Evolutionary conservation across 2,329 filamentous ascomycete genomes (phyloP).

Genomic region (Diplodia seriata): DNA sequence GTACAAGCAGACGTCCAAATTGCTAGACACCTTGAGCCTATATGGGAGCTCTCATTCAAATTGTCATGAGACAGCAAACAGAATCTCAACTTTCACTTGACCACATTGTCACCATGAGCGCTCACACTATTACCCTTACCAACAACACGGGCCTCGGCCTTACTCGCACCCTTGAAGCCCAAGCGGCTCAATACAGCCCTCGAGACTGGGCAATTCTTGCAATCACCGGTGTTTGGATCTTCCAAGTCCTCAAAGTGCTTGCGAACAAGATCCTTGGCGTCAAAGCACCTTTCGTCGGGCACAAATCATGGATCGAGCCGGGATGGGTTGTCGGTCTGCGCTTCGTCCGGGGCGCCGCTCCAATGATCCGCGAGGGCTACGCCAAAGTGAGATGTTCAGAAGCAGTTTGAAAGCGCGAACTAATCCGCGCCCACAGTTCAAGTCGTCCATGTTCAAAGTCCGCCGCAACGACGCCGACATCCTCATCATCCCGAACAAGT

Average conservation of each 20-base stretch:
- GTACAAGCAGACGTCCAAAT: not conserved
- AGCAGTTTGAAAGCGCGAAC: too few relatives aligned
- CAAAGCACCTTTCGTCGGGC: too few relatives aligned
- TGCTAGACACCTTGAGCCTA: not conserved
- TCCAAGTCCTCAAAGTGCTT: too few relatives aligned
- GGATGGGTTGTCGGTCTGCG: slow-evolving; percentile 3
- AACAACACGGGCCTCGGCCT: not conserved
- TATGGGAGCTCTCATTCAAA: not conserved
- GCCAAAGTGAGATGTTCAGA: not conserved
- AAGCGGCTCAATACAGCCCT: too few relatives aligned
- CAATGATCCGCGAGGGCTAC: not conserved
- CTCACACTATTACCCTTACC: not conserved
- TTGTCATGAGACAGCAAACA: not conserved
- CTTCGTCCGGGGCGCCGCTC: not conserved
- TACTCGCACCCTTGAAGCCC: too few relatives aligned
- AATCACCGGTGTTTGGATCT: too few relatives aligned
- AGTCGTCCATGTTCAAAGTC: slow-evolving; percentile 25
- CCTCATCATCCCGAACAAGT: slow-evolving; percentile 31
- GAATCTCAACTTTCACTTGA: not conserved
- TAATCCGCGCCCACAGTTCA: slow-evolving; percentile 8
- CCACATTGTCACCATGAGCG: not conserved
- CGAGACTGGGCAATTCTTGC: too few relatives aligned
- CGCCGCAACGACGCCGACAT: slow-evolving; percentile 28
- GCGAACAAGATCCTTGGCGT: too few relatives aligned
- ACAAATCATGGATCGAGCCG: not conserved